Percentiles rank a stretch among this genome's conserved stretches.
Conservation (phyloP, 768 basidiomycete genomes). For the Leucocoprinus sp. region DNA sequence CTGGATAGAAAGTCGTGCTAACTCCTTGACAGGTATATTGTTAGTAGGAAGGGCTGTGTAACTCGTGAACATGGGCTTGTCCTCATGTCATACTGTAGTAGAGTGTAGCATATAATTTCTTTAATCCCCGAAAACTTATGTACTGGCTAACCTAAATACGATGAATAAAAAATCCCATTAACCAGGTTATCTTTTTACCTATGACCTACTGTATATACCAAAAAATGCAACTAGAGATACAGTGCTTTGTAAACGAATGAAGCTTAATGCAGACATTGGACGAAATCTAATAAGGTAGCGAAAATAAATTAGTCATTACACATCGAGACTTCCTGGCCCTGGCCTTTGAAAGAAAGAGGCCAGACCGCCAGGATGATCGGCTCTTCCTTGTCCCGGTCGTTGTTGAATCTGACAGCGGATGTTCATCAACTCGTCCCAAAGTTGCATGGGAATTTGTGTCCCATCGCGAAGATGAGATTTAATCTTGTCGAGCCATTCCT, state of each 20-base stretch:
- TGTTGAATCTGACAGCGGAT: slow-evolving; percentile 22
- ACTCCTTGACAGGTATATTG: background rate
- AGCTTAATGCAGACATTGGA: background rate
- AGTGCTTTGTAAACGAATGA: no score
- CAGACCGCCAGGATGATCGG: slow-evolving; percentile 3
- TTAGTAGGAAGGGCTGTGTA: no score
- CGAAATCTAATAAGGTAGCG: background rate
- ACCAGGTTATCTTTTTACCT: no score
- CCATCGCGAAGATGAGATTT: slow-evolving; percentile 35
- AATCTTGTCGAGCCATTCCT: slow-evolving; percentile 43
- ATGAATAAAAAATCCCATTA: slow-evolving; percentile 1
- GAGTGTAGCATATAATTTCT: no score
- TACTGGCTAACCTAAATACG: no score
- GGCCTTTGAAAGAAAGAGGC: background rate
- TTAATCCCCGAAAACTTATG: no score
- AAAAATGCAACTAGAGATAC: background rate
- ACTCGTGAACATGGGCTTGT: no score
- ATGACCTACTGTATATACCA: no score
- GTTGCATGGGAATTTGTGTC: slow-evolving; percentile 33
- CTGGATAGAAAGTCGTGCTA: background rate
- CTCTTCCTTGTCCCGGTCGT: background rate
- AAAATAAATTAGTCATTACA: slow-evolving; percentile 7
- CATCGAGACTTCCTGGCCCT: background rate
- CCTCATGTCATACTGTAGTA: no score
- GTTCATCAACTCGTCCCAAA: slow-evolving; percentile 43